phyloP scores from a whole-genome alignment of 2,329 filamentous ascomycete genomes.

The Aspergillus uvarum region DNA sequence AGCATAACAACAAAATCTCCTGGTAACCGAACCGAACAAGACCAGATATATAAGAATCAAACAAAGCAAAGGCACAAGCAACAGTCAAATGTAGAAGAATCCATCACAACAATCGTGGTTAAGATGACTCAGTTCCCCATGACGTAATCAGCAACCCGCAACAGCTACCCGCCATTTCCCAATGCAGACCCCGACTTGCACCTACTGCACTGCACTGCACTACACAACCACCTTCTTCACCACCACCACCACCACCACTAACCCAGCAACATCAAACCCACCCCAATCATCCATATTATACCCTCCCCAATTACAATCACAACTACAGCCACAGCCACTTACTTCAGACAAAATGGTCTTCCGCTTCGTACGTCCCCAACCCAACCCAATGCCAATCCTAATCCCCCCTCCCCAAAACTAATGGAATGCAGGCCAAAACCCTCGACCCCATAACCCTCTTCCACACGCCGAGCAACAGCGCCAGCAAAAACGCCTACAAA shows the following conservation, averaged over 20 bases:
- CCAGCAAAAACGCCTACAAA: slow-evolving; percentile 70
- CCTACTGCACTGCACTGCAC: neutral
- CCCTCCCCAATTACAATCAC: neutral
- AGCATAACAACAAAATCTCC: too few relatives aligned
- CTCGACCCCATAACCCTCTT: slow-evolving; percentile 95
- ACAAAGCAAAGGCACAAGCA: too few relatives aligned
- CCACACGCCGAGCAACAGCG: slow-evolving; percentile 73
- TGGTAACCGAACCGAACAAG: too few relatives aligned
- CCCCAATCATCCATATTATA: too few relatives aligned
- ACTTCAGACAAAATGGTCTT: slow-evolving; percentile 23
- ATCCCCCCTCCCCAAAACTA: too few relatives aligned
- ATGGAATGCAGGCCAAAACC: slow-evolving; percentile 76
- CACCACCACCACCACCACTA: neutral
- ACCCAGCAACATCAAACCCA: neutral
- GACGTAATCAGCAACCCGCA: slow-evolving; percentile 14
- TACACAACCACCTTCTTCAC: neutral
- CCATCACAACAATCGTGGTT: neutral
- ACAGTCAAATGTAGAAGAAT: too few relatives aligned
- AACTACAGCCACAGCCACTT: neutral
- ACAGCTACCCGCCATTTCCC: neutral
- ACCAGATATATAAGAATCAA: too few relatives aligned
- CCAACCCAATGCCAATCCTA: neutral
- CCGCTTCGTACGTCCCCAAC: slow-evolving; percentile 20
- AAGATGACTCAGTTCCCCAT: slow-evolving; percentile 1
- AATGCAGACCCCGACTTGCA: slow-evolving; percentile 3